These are phyloP conservation scores for Eucalyptus curtisii DNA, from an alignment of 345 rosid species.

Conservation along the genomic window DNA sequence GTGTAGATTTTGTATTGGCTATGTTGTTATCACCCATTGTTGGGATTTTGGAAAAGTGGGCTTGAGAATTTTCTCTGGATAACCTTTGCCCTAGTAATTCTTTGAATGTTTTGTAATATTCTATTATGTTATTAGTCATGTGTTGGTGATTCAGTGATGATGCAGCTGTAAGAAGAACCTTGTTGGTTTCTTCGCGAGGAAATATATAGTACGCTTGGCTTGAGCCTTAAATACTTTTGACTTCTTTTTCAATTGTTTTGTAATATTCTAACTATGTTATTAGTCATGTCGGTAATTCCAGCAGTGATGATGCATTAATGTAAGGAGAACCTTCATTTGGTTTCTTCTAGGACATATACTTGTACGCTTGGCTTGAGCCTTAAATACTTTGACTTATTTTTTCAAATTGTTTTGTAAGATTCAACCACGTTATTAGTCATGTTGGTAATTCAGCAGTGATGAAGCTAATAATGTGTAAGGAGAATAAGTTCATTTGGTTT, in stretches of 20 bases:
- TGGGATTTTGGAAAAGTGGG: neutral
- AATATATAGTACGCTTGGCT: constrained; percentile 34
- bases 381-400: neutral
- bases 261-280: neutral
- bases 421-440: neutral
- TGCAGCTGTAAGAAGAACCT: constrained; percentile 21
- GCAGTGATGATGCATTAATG: constrained; percentile 44
- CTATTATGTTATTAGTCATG: neutral
- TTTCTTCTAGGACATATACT: constrained; percentile 22
- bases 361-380: constrained; percentile 33
- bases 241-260: neutral
- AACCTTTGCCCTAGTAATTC: no score
- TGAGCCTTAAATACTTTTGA: neutral
- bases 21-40: neutral
- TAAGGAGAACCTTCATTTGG: constrained; percentile 17
- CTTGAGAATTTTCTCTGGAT: neutral
- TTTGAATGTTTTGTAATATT: neutral
- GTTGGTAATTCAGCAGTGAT: constrained; percentile 15
- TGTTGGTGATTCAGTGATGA: constrained; percentile 25
- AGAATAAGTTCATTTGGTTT: constrained; percentile 7
- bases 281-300: neutral
- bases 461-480: constrained; percentile 39
- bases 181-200: constrained; percentile 22
- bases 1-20: neutral
- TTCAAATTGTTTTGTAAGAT: neutral